Base-by-base conservation (phyloP, 1,284 basidiomycete species). In the Hemileia vastatrix region DNA sequence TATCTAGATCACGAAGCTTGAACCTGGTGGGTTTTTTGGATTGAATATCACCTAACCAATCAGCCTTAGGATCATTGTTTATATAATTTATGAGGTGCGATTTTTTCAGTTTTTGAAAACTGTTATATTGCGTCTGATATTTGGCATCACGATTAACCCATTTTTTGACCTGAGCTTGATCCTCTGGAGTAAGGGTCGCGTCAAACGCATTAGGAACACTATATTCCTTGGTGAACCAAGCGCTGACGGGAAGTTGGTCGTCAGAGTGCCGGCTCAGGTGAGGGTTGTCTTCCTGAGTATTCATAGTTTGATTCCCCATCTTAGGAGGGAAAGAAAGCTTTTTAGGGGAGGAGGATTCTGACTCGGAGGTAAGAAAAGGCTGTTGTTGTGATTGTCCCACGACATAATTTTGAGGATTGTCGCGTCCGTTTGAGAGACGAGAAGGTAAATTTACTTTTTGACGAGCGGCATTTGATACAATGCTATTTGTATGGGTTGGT, bases 1-100 rank as follows among this genome's bases (percentile, higher is more conserved):
- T 31, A 58, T 67, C 57, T 70, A 70, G 65, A 31, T 72, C 66
- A 54, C 65, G 63, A 23, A 73, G 71, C 36, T 68, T 68, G 23
- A 76, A 61, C 32, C 71, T 60, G 13, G 64, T 63, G 48, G 71
- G 68, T 0, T 67, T 64, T 57, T 67, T 64, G 62, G 65, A 67
- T 54, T 64, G 49, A 56, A 52, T 49, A 54, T 64, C 67, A 33
- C 64, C 67, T 24, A 63, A 23, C 44, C 66, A 49, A 47, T 65
- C 67, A 23, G 48, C 33, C 9, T 52, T 56, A 31, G 61, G 66
- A 31, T 68, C 69, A 33, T 67, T 67, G 44, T 67, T 67, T 32
- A 67, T 59, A 19, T 69, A n/a, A 18, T 32, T 48, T 0, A 36
- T 11, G 13, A 31, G 24, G 24, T 56, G n/a, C n/a, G n/a, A n/a